These are phyloP conservation scores for Echites panduratus DNA, from an alignment of 257 asterid species.

Conservation along the genomic window DNA sequence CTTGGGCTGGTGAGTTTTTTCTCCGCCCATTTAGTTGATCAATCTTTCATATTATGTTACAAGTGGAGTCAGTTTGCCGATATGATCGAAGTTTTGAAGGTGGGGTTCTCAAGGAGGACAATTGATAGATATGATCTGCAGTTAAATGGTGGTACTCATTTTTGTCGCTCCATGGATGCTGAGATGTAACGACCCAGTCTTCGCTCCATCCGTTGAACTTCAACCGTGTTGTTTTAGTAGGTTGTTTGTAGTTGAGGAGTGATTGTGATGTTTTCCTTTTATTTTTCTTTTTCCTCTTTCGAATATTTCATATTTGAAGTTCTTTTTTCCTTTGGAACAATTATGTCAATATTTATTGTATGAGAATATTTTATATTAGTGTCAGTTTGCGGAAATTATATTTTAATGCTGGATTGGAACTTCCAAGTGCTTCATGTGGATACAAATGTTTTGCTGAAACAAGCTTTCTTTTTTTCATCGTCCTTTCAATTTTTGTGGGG, in stretches of 20 bases:
- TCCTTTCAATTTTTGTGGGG: neutral
- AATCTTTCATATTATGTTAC: slow-evolving; percentile 15
- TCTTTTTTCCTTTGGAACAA: slow-evolving; percentile 20
- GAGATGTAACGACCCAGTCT: slow-evolving; percentile 20
- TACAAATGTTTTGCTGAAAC: slow-evolving; percentile 4
- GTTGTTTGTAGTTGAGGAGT: slow-evolving; percentile 28
- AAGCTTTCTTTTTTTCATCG: neutral
- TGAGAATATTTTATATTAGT: slow-evolving; percentile 24
- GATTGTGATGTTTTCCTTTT: slow-evolving; percentile 21
- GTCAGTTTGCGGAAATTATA: slow-evolving; percentile 26
- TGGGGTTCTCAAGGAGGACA: slow-evolving; percentile 18
- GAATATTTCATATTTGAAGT: slow-evolving; percentile 15
- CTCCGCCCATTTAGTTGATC: slow-evolving; percentile 17
- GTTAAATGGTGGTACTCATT: slow-evolving; percentile 13
- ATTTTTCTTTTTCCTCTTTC: slow-evolving; percentile 8
- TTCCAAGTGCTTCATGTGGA: slow-evolving; percentile 12
- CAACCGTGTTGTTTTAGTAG: slow-evolving; percentile 22
- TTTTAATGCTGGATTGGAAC: slow-evolving; percentile 12
- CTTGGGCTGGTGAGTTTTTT: slow-evolving; percentile 20
- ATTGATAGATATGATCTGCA: slow-evolving; percentile 13
- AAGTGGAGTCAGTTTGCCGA: slow-evolving; percentile 18
- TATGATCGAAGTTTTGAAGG: slow-evolving; percentile 21
- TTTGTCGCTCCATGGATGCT: slow-evolving; percentile 18
- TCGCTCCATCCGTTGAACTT: slow-evolving; percentile 13
- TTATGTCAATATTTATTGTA: slow-evolving; percentile 34